phyloP scores from a whole-genome alignment of 2,329 filamentous ascomycete species.

The Diaporthe citri region DNA sequence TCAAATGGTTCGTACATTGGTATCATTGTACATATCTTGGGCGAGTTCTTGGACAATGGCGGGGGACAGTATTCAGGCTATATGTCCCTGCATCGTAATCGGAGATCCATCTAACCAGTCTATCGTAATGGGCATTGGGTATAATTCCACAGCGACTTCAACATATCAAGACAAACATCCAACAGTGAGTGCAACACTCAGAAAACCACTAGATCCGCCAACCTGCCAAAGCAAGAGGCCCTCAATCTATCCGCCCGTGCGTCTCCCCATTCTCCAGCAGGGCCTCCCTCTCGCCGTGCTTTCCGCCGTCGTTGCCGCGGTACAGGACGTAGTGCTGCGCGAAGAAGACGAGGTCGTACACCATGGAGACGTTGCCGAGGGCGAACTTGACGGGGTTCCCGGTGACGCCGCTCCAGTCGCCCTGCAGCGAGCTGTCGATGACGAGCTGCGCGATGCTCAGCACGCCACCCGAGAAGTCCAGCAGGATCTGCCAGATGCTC shows the following conservation, averaged over 20 bases:
- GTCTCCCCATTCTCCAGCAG: conserved; percentile 51
- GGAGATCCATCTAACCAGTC: background rate
- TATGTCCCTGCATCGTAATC: background rate
- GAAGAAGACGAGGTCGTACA: conserved; percentile 90
- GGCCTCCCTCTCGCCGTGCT: conserved; percentile 52
- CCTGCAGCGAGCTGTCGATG: conserved; percentile 86
- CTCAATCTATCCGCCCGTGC: conserved; percentile 49
- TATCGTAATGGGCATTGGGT: conserved; percentile 12
- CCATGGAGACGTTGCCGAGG: conserved; percentile 85
- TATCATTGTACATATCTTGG: background rate
- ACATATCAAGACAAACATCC: background rate
- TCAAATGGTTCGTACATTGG: background rate
- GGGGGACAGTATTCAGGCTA: background rate
- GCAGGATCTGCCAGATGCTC: conserved; percentile 85
- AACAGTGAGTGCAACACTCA: background rate
- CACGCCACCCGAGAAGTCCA: conserved; percentile 86
- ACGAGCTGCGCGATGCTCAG: conserved; percentile 85
- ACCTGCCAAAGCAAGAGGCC: background rate
- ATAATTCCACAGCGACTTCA: background rate
- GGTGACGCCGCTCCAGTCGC: conserved; percentile 90
- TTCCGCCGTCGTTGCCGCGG: conserved; percentile 47
- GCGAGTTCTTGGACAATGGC: background rate
- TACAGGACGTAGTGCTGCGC: conserved; percentile 91
- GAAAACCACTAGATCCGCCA: background rate
- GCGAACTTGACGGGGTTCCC: conserved; percentile 94